Evolutionary conservation across 116 monocot genomes (phyloP).

Genomic region (Cymodocea nodosa): DNA sequence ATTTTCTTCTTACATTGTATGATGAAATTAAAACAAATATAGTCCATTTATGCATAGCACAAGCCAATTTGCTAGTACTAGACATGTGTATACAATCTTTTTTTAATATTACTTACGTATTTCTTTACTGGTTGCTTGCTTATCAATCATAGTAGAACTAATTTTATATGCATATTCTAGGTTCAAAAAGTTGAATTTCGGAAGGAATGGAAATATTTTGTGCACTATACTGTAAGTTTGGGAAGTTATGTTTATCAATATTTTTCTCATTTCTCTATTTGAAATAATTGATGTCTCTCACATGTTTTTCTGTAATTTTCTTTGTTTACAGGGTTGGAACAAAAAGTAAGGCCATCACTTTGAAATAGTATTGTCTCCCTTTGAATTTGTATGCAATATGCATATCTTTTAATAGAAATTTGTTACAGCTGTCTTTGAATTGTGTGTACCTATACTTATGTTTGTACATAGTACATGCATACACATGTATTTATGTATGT

Average conservation of each 20-base stretch:
- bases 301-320: neutral
- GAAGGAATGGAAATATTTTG: conserved; percentile 79
- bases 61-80: no score
- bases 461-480: no score
- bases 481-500: no score
- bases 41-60: no score
- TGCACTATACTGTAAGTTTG: conserved; percentile 85
- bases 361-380: neutral
- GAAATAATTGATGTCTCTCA: neutral
- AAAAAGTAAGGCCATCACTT: conserved; percentile 49
- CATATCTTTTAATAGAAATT: neutral
- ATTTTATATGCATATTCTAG: conserved; percentile 20
- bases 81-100: no score
- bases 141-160: no score
- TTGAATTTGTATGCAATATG: neutral
- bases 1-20: no score
- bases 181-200: conserved; percentile 76
- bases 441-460: no score
- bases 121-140: no score
- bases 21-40: no score
- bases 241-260: neutral
- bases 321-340: conserved; percentile 90
- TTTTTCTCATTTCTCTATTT: neutral
- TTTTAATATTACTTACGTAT: no score
- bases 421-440: neutral